A percentile compares a stretch with the other conserved stretches of the same genome.
Evolutionary conservation across 164 flowering plant species (phyloP).

Genomic region (Nymphaea thermarum): DNA sequence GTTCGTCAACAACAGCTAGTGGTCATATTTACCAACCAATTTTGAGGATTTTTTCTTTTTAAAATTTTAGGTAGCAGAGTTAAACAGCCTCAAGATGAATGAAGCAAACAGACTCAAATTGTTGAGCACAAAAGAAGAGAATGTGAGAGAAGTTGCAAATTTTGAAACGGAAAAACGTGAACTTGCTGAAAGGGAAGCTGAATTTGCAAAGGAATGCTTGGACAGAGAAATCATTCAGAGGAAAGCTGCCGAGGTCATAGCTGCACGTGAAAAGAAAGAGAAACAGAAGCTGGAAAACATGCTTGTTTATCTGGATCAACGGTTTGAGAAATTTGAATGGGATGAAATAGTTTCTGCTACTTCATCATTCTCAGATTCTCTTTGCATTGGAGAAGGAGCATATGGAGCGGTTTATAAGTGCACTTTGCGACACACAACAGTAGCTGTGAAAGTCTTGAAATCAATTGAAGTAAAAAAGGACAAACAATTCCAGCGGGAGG

Average conservation of each 20-base stretch:
- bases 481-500: slow-evolving; percentile 84
- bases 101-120: slow-evolving; percentile 47
- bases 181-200: slow-evolving; percentile 47
- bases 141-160: slow-evolving; percentile 41
- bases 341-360: slow-evolving; percentile 71
- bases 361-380: slow-evolving; percentile 64
- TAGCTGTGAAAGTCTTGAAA: slow-evolving; percentile 76
- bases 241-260: slow-evolving; percentile 48
- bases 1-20: no score
- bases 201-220: slow-evolving; percentile 30
- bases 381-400: slow-evolving; percentile 65
- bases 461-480: slow-evolving; percentile 25
- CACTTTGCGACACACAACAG: slow-evolving; percentile 50
- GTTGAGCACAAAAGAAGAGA: slow-evolving; percentile 31
- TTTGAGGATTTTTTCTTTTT: background rate
- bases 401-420: slow-evolving; percentile 77
- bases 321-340: slow-evolving; percentile 52
- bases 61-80: slow-evolving; percentile 34
- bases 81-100: slow-evolving; percentile 35
- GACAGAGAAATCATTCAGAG: slow-evolving; percentile 50
- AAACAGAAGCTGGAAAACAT: slow-evolving; percentile 48
- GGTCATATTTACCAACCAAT: background rate
- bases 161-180: slow-evolving; percentile 45
- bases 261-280: slow-evolving; percentile 39
- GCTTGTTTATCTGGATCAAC: slow-evolving; percentile 22